These are phyloP conservation scores for Nakazawaea wickerhamii DNA, from an alignment of 805 yeast genomes.

Conservation along the genomic window DNA sequence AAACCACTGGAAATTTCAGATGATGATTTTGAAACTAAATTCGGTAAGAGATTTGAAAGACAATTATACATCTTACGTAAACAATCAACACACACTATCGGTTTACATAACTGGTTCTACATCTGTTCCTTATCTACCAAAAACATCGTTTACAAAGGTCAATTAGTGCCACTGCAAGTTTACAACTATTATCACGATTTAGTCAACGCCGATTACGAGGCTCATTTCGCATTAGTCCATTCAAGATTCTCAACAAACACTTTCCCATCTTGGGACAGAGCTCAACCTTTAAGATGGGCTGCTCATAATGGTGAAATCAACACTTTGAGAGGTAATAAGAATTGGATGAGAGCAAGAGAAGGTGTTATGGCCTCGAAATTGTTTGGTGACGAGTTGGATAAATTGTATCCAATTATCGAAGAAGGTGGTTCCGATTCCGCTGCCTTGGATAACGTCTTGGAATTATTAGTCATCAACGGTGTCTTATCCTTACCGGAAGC, in stretches of 20 bases:
- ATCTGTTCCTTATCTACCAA: slow-evolving; percentile 86
- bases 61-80: slow-evolving; percentile 83
- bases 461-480: slow-evolving; percentile 86
- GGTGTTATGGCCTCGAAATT: slow-evolving; percentile 88
- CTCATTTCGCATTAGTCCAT: slow-evolving; percentile 94
- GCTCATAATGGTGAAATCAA: slow-evolving; percentile 99
- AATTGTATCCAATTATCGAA: slow-evolving; percentile 90
- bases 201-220: slow-evolving; percentile 85
- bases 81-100: slow-evolving; percentile 85
- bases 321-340: slow-evolving; percentile 94
- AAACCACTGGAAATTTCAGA: slow-evolving; percentile 32
- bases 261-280: slow-evolving; percentile 99
- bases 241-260: slow-evolving; percentile 97
- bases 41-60: slow-evolving; percentile 69
- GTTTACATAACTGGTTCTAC: slow-evolving; percentile 95
- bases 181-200: slow-evolving; percentile 92
- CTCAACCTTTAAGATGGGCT: slow-evolving; percentile 95
- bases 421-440: slow-evolving; percentile 99
- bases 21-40: slow-evolving; percentile 50
- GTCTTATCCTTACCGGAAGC: slow-evolving; percentile 93
- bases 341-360: slow-evolving; percentile 99
- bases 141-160: slow-evolving; percentile 96
- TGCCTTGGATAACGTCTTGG: slow-evolving; percentile 93
- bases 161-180: slow-evolving; percentile 93
- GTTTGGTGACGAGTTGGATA: slow-evolving; percentile 88